These are phyloP conservation scores for Colletotrichum tanaceti DNA, from an alignment of 2,329 filamentous ascomycete species.

Conservation along the genomic window DNA sequence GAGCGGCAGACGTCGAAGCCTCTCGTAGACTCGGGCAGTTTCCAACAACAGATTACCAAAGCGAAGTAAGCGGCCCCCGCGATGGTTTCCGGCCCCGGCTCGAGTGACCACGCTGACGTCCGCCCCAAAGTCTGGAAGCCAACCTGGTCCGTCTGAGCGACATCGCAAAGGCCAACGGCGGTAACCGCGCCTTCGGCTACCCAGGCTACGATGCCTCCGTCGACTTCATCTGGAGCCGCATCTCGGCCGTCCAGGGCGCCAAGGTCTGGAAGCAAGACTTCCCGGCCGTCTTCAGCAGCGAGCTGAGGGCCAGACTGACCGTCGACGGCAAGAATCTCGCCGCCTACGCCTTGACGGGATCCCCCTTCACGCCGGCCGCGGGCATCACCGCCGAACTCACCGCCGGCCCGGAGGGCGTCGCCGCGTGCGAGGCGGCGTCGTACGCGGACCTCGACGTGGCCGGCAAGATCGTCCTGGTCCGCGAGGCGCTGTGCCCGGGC, in stretches of 20 bases:
- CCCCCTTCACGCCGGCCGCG: constrained; percentile 47
- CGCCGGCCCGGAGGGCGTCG: constrained; percentile 45
- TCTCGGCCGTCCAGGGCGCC: constrained; percentile 46
- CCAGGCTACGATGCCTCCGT: constrained; percentile 51
- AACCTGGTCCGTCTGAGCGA: constrained; percentile 47
- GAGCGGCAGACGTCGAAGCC: constrained; percentile 1
- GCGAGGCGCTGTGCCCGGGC: constrained; percentile 48
- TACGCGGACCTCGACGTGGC: constrained; percentile 45
- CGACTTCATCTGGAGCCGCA: constrained; percentile 47
- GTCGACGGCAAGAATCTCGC: constrained; percentile 45
- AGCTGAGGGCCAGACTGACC: constrained; percentile 29
- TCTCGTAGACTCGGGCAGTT: constrained; percentile 23
- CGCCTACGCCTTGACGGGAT: constrained; percentile 48
- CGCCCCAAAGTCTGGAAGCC: constrained; percentile 42
- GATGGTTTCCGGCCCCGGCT: constrained; percentile 23
- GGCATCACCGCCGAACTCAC: constrained; percentile 46
- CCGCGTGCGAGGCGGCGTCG: constrained; percentile 44
- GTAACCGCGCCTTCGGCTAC: constrained; percentile 48
- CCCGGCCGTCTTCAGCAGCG: constrained; percentile 45
- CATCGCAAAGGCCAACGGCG: constrained; percentile 49
- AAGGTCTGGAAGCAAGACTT: constrained; percentile 48
- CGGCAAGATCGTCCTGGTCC: constrained; percentile 50
- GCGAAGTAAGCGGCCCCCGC: constrained; percentile 21
- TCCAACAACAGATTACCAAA: constrained; percentile 19
- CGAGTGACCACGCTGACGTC: neutral